Conservation (phyloP, 345 rosid genomes). For the Populus pruinosa region DNA sequence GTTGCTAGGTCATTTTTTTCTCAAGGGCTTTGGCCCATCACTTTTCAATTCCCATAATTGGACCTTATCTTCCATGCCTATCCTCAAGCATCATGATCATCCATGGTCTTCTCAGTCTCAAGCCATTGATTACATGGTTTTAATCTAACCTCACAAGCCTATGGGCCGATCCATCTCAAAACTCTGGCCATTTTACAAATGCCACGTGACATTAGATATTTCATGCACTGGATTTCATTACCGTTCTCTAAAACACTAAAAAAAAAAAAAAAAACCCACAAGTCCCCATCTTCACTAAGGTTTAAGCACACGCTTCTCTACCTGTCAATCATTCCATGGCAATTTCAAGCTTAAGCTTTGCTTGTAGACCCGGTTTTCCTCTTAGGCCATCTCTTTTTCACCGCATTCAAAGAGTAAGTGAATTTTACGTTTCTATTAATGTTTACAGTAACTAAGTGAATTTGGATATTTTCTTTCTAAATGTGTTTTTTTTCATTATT, state of each 20-base stretch:
- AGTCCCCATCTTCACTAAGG: conserved; percentile 4
- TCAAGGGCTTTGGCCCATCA: too few relatives aligned
- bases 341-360: conserved; percentile 44
- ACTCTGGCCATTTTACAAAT: neutral
- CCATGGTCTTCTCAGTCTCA: neutral
- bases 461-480: neutral
- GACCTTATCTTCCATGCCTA: neutral
- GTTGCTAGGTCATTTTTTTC: too few relatives aligned
- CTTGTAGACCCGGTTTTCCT: conserved; percentile 41
- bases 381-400: conserved; percentile 36
- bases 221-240: neutral
- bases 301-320: conserved; percentile 25
- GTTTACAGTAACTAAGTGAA: neutral
- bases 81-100: too few relatives aligned
- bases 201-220: conserved; percentile 3
- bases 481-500: neutral
- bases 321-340: conserved; percentile 34
- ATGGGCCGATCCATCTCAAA: neutral
- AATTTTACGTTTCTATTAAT: neutral
- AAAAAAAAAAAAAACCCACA: neutral
- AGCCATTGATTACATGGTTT: too few relatives aligned
- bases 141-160: neutral
- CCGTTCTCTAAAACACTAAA: conserved; percentile 31
- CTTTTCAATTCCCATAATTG: neutral
- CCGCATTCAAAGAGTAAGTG: conserved; percentile 46